phyloP scores from a whole-genome alignment of 176 grass and related monocot species.

The Poa pratensis region DNA sequence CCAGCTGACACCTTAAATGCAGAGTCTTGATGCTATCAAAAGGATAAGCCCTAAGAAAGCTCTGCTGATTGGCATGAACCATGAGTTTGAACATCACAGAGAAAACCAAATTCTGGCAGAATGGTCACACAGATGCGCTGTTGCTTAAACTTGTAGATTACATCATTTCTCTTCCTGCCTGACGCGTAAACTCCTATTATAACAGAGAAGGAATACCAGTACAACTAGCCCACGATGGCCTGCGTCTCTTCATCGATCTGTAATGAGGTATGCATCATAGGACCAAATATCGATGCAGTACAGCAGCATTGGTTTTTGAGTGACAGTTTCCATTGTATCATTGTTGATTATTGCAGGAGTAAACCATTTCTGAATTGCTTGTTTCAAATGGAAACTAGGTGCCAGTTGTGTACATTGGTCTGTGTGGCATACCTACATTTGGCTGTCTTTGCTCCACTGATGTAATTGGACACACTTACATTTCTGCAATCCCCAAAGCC shows the following conservation, averaged over 20 bases:
- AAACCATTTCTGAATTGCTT: background rate
- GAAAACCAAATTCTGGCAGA: constrained; percentile 71
- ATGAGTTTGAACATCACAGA: constrained; percentile 75
- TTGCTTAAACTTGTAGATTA: background rate
- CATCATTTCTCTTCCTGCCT: background rate
- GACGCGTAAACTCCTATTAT: background rate
- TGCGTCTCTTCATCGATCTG: constrained; percentile 41
- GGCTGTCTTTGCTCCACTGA: too few relatives aligned
- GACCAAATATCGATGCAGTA: background rate
- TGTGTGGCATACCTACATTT: background rate
- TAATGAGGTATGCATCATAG: constrained; percentile 27
- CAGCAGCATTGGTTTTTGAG: background rate
- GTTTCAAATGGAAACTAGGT: background rate
- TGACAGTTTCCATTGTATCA: background rate
- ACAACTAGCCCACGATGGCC: constrained; percentile 78
- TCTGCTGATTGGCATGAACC: constrained; percentile 88
- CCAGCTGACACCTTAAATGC: background rate
- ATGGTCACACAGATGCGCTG: constrained; percentile 63
- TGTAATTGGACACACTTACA: too few relatives aligned
- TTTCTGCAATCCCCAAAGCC: too few relatives aligned
- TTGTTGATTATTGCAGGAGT: background rate
- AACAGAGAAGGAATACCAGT: constrained; percentile 84
- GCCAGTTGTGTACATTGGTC: background rate
- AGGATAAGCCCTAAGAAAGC: constrained; percentile 79
- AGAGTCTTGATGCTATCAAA: constrained; percentile 79